Base-by-base conservation (phyloP, 108 stramenopile genomes). In the Nitzschia palea region DNA sequence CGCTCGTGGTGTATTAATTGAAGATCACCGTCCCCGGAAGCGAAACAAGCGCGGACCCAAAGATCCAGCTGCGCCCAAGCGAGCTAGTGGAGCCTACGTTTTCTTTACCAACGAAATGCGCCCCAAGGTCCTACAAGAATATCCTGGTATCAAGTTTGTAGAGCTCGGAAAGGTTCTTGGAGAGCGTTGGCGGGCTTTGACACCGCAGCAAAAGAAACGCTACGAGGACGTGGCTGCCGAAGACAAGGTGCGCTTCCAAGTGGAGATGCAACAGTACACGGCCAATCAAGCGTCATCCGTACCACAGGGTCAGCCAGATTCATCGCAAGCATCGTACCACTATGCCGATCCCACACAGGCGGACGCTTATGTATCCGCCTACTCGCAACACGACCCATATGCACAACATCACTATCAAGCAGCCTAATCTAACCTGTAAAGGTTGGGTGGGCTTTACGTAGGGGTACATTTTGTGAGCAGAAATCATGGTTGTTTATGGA, bases 131-230 rank as follows among this genome's bases (percentile, higher is more conserved):
- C 82, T 87, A 61, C 70, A 62, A 33, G 95, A 93, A 47, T 79
- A 82, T 42, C 95, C 95, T 15, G 90, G 86, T 12, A 83, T 96
- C 67, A 95, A 94, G 78, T 86, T 95, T 76, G 90, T 93, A 3
- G 97, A 97, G 34, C 77, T 97, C 55, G 89, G 90, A 32, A 92
- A 88, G 60, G 74, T 96, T 48, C 67, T 96, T 28, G 97, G 97
- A 8, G 95, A 93, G 62, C 84, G 90, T 45, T 97, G 97, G 97
- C 61, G 94, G 20, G 82, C 81, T 22, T 76, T 97, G 68, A 77
- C 89, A 9, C 81, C 85, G 15, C 89, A 88, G 42, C 87, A 90
- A 40, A 95, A 90, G 70, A 86, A 80, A 53, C 79, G 83, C 17
- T 97, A 86, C 63, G 91, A 96, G 67, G 90, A 89, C 23, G 67